Evolutionary conservation across 495 filamentous ascomycete species (phyloP).

Genomic region (Penicillium parvum): DNA sequence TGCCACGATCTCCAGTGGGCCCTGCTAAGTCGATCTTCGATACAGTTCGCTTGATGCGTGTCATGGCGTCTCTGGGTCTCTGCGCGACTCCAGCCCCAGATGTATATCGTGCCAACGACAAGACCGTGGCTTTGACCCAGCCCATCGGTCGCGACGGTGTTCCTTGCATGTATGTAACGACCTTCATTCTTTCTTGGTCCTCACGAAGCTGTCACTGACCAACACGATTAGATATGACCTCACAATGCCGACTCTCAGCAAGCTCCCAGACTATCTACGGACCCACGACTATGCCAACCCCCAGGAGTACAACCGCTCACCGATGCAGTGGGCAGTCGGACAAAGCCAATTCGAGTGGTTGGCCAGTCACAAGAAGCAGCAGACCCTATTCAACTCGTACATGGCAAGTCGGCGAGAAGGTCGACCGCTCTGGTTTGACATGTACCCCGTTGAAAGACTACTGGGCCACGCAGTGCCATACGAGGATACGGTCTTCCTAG

Average conservation of each 20-base stretch:
- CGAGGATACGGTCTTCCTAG: constrained; percentile 32
- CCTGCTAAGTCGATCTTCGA: neutral
- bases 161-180: constrained; percentile 37
- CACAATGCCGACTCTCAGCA: constrained; percentile 32
- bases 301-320: constrained; percentile 29
- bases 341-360: constrained; percentile 43
- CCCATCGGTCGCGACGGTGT: constrained; percentile 36
- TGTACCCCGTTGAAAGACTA: constrained; percentile 30
- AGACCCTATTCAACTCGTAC: constrained; percentile 36
- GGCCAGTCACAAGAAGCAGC: constrained; percentile 25
- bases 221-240: constrained; percentile 30
- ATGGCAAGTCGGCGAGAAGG: constrained; percentile 38
- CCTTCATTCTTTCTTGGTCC: neutral
- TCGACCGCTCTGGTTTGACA: constrained; percentile 33
- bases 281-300: constrained; percentile 28
- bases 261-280: constrained; percentile 32
- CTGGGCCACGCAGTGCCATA: constrained; percentile 15
- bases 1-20: neutral
- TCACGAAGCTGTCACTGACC: neutral
- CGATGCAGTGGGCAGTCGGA: constrained; percentile 40
- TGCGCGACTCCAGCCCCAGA: constrained; percentile 22
- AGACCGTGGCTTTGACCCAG: constrained; percentile 29
- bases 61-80: constrained; percentile 32
- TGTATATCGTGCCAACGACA: constrained; percentile 29
- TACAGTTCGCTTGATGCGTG: constrained; percentile 40